Evolutionary conservation across 2,329 filamentous ascomycete genomes (phyloP).

Genomic region (Pseudocercospora eumusae): DNA sequence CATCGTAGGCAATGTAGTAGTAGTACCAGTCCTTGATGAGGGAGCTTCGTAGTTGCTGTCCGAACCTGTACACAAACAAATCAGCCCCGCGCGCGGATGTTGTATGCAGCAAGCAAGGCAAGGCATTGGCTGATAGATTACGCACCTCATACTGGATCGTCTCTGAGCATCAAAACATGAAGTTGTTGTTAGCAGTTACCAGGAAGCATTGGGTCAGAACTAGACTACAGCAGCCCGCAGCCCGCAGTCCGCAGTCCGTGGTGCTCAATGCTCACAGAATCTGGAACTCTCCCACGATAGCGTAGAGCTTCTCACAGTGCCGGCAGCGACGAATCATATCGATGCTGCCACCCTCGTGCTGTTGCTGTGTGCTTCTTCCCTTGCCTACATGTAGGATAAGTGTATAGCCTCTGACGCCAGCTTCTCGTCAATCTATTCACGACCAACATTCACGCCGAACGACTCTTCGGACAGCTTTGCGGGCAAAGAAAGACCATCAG

Average conservation of each 20-base stretch:
- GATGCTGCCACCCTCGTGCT: not conserved
- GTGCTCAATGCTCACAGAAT: not conserved
- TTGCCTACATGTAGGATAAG: no score
- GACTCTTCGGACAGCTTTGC: not conserved
- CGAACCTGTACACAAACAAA: slow-evolving; percentile 63
- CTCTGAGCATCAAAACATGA: not conserved
- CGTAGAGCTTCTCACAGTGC: not conserved
- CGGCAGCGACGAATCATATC: not conserved
- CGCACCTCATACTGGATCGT: slow-evolving; percentile 19
- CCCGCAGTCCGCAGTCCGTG: slow-evolving; percentile 2
- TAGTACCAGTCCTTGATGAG: slow-evolving; percentile 96
- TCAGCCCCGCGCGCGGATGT: slow-evolving; percentile 5
- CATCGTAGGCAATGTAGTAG: slow-evolving; percentile 98
- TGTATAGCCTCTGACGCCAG: slow-evolving; percentile 12
- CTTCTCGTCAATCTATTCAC: not conserved
- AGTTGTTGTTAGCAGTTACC: not conserved
- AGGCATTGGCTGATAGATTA: slow-evolving; percentile 11
- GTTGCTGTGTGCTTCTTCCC: not conserved
- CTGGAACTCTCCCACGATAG: slow-evolving; percentile 1
- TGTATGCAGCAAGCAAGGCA: not conserved
- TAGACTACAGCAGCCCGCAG: no score
- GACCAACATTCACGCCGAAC: not conserved
- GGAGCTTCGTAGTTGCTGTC: slow-evolving; percentile 92
- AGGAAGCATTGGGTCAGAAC: not conserved
- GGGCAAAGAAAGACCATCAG: not conserved